Percentiles rank a stretch among this genome's conserved stretches.
These are phyloP conservation scores for Chondrus crispus DNA, from an alignment of 23 red algal genomes.

Conservation along the genomic window DNA sequence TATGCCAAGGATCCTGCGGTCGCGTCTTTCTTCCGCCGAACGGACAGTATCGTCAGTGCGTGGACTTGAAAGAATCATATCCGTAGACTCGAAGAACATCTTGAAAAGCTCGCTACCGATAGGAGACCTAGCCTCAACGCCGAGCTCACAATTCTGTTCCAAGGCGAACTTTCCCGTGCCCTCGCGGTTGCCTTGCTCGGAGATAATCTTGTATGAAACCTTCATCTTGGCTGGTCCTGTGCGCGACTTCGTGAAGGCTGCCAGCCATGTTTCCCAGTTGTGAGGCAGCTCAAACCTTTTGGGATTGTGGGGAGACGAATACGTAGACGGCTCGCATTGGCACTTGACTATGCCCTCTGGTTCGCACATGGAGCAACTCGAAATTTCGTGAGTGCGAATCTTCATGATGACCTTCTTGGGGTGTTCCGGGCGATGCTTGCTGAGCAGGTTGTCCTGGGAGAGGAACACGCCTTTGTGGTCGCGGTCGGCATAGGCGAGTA, in stretches of 20 bases:
- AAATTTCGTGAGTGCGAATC: not conserved
- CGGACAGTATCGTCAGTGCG: not conserved
- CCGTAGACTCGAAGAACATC: not conserved
- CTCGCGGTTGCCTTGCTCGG: not conserved
- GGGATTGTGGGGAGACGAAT: not conserved
- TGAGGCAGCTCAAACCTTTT: not conserved
- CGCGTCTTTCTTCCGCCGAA: not conserved
- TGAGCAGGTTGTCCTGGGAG: not conserved
- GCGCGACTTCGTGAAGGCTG: not conserved
- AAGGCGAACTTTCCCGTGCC: not conserved
- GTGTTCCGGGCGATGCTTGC: not conserved
- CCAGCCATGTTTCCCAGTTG: slow-evolving; percentile 12
- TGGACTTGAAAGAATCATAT: not conserved
- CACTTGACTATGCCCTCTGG: not conserved
- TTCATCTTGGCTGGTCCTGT: not conserved
- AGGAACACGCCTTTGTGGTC: not conserved
- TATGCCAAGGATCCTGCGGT: not conserved
- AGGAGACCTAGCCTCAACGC: not conserved
- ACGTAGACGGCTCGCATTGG: not conserved
- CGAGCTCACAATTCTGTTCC: slow-evolving; percentile 12
- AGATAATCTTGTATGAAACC: not conserved
- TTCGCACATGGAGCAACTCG: not conserved
- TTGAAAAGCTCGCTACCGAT: not conserved
- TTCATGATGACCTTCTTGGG: not conserved
- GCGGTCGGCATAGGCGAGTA: not conserved